Conservation (phyloP, 768 basidiomycete species). For the Collybia mongolica region DNA sequence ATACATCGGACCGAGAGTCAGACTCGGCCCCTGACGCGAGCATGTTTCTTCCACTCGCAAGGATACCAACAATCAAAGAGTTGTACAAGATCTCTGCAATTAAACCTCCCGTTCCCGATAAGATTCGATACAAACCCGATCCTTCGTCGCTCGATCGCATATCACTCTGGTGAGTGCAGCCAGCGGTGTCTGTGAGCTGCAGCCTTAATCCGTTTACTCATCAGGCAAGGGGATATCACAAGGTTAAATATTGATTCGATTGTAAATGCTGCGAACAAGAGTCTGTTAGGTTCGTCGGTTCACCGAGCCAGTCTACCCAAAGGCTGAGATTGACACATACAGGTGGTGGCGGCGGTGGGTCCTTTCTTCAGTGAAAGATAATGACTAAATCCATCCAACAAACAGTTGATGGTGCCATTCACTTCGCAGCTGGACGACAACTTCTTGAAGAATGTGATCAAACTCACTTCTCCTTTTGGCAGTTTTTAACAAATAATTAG, state of each 20-base stretch:
- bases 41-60: constrained; percentile 38
- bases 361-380: not conserved
- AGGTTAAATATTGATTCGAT: constrained; percentile 67
- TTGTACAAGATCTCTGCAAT: constrained; percentile 48
- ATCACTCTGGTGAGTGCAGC: constrained; percentile 60
- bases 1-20: not conserved
- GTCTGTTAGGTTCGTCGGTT: constrained; percentile 55
- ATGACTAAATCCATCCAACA: not conserved
- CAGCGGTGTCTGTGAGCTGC: not conserved
- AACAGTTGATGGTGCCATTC: constrained; percentile 82
- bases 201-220: constrained; percentile 2
- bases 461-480: not conserved
- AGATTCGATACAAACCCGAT: constrained; percentile 36
- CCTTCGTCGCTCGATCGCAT: constrained; percentile 49
- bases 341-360: constrained; percentile 80
- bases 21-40: constrained; percentile 16
- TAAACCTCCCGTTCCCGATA: constrained; percentile 26
- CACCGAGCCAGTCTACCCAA: not conserved
- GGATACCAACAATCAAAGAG: constrained; percentile 51
- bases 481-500: constrained; percentile 32
- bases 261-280: constrained; percentile 81
- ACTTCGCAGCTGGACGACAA: constrained; percentile 66
- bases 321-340: not conserved
- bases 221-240: constrained; percentile 81
- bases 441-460: constrained; percentile 68